These are phyloP conservation scores for Avena sativa DNA, from an alignment of 176 grass and related monocot species.

Conservation along the genomic window DNA sequence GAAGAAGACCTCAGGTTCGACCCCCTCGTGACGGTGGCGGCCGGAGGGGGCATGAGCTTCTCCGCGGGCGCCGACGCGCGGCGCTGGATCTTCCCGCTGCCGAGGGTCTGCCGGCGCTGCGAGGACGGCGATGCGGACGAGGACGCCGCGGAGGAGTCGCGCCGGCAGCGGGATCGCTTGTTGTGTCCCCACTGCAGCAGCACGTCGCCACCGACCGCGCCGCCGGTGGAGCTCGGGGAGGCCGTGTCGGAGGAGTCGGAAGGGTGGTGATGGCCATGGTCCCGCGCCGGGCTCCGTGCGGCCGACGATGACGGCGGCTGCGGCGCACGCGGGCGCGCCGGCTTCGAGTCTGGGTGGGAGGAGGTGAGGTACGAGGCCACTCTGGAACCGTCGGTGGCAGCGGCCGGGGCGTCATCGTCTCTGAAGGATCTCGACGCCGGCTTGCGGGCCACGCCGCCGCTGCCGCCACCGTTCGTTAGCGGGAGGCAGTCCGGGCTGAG, in stretches of 20 bases:
- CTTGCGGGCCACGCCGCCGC: conserved; percentile 45
- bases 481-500: conserved; percentile 79
- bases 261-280: conserved; percentile 41
- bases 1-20: conserved; percentile 61
- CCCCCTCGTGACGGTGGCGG: conserved; percentile 47
- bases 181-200: conserved; percentile 89
- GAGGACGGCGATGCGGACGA: conserved; percentile 49
- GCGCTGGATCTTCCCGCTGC: conserved; percentile 59
- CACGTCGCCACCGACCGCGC: conserved; percentile 57
- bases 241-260: conserved; percentile 55
- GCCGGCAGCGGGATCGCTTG: conserved; percentile 79
- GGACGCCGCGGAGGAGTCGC: conserved; percentile 46
- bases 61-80: conserved; percentile 60
- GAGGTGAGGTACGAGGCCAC: conserved; percentile 41
- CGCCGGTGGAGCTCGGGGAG: conserved; percentile 52
- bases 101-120: conserved; percentile 29
- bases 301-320: conserved; percentile 19
- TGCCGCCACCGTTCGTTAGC: conserved; percentile 51
- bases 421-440: conserved; percentile 43
- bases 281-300: conserved; percentile 40
- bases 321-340: conserved; percentile 26
- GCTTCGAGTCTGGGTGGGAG: conserved; percentile 36
- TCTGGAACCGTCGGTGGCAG: conserved; percentile 34
- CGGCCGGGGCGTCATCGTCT: conserved; percentile 43
- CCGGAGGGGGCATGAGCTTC: conserved; percentile 72